phyloP scores from a whole-genome alignment of 2,329 filamentous ascomycete genomes.

The Cladosporium austrohemisphaericum region DNA sequence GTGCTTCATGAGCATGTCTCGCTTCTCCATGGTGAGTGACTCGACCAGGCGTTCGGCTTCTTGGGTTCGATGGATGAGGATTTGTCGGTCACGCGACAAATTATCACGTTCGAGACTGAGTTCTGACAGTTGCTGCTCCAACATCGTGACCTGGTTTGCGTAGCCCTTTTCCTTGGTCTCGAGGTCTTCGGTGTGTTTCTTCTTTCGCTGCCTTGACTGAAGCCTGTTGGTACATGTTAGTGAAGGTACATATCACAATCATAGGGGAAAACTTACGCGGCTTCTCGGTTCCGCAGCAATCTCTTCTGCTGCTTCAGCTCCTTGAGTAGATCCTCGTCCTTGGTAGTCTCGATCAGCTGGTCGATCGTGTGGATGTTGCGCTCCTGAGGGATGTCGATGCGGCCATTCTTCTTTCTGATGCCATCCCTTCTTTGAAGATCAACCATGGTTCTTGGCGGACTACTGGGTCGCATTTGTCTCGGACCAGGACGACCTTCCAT shows the following conservation, averaged over 20 bases:
- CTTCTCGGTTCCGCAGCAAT: slow-evolving; percentile 88
- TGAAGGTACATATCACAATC: slow-evolving; percentile 22
- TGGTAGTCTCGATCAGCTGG: slow-evolving; percentile 80
- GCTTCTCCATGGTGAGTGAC: slow-evolving; percentile 76
- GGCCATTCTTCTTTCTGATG: slow-evolving; percentile 97
- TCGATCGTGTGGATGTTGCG: slow-evolving; percentile 94
- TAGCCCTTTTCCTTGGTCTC: slow-evolving; percentile 96
- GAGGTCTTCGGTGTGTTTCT: slow-evolving; percentile 93
- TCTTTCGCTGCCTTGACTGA: slow-evolving; percentile 95
- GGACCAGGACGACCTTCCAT: slow-evolving; percentile 45
- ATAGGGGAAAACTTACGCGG: slow-evolving; percentile 63
- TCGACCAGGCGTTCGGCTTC: slow-evolving; percentile 72
- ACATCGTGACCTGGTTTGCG: slow-evolving; percentile 67
- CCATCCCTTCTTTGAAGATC: slow-evolving; percentile 66
- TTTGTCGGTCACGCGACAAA: slow-evolving; percentile 29
- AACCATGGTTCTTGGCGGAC: slow-evolving; percentile 50
- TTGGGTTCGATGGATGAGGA: slow-evolving; percentile 67
- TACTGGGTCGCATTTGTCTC: slow-evolving; percentile 62
- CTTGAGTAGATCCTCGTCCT: slow-evolving; percentile 89
- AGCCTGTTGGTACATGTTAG: slow-evolving; percentile 55
- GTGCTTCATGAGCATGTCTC: slow-evolving; percentile 82
- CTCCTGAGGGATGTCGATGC: slow-evolving; percentile 94
- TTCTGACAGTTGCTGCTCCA: slow-evolving; percentile 72
- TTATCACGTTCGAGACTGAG: slow-evolving; percentile 54
- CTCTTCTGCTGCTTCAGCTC: slow-evolving; percentile 98